Evolutionary conservation across 139 green algal species (phyloP).

Genomic region (Ulvella scutata): DNA sequence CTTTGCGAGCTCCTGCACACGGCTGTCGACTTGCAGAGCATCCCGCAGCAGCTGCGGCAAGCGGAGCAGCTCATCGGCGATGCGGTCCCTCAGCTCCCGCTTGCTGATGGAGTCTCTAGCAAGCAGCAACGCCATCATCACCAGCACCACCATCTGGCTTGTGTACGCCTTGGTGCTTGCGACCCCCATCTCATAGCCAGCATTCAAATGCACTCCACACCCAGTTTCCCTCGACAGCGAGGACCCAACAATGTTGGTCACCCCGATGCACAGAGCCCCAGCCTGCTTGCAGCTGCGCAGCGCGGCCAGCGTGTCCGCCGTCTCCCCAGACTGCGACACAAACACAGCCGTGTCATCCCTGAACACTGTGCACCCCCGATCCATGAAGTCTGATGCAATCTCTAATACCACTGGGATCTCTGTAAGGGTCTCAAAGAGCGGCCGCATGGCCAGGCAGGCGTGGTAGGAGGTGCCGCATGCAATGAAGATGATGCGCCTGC

Average conservation of each 20-base stretch:
- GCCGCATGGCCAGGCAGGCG: constrained; percentile 58
- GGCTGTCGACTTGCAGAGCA: constrained; percentile 53
- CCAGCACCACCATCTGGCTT: constrained; percentile 74
- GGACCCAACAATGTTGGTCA: constrained; percentile 95
- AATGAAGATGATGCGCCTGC: constrained; percentile 80
- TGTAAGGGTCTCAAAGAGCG: constrained; percentile 20
- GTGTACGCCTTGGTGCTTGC: constrained; percentile 84
- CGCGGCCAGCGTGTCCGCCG: constrained; percentile 82
- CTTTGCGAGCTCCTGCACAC: constrained; percentile 64
- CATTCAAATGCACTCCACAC: constrained; percentile 93
- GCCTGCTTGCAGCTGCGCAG: constrained; percentile 40
- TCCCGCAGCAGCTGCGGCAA: constrained; percentile 44
- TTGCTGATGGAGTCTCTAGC: constrained; percentile 74
- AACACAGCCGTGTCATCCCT: constrained; percentile 88
- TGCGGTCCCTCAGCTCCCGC: constrained; percentile 39
- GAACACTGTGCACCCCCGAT: constrained; percentile 72
- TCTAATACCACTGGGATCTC: constrained; percentile 78
- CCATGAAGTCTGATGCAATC: constrained; percentile 83
- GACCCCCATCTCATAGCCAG: constrained; percentile 92
- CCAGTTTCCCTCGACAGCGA: constrained; percentile 77
- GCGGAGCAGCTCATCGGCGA: constrained; percentile 67
- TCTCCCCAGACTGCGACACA: constrained; percentile 86
- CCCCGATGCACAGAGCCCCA: constrained; percentile 87
- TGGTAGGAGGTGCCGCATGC: constrained; percentile 87
- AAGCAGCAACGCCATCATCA: constrained; percentile 82